phyloP scores from a whole-genome alignment of 257 asterid species.

The Marsdenia floribunda region DNA sequence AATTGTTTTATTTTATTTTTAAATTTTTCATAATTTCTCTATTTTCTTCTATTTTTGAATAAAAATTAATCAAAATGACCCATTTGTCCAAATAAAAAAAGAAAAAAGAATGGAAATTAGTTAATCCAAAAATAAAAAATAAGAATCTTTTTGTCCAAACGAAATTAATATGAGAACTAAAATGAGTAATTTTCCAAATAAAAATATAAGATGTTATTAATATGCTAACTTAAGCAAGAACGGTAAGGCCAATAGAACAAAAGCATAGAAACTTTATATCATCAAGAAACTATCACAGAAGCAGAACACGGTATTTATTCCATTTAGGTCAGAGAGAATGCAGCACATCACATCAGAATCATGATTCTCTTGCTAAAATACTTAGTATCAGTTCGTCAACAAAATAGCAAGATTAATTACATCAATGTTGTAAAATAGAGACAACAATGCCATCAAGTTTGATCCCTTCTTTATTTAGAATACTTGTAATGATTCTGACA shows the following conservation, averaged over 20 bases:
- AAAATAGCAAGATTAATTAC: not conserved
- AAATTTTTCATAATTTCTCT: no score
- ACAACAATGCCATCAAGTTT: not conserved
- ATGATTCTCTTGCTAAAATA: not conserved
- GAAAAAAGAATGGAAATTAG: no score
- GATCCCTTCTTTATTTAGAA: constrained; percentile 6
- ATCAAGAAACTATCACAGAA: not conserved
- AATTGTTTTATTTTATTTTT: no score
- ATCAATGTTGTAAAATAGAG: not conserved
- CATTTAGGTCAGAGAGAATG: not conserved
- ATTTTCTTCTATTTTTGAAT: no score
- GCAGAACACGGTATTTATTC: not conserved
- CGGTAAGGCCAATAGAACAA: not conserved
- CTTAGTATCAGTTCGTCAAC: not conserved
- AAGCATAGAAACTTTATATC: not conserved
- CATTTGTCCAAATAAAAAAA: no score
- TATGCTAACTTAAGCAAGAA: no score
- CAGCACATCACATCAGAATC: not conserved
- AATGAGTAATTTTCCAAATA: no score
- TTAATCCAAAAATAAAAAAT: no score
- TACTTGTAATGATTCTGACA: not conserved
- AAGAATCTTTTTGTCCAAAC: no score
- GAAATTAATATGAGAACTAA: no score
- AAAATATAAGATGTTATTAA: no score
- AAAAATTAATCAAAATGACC: no score